These are phyloP conservation scores for Globisporangium spinosum DNA, from an alignment of 352 stramenopile genomes.

Conservation along the genomic window DNA sequence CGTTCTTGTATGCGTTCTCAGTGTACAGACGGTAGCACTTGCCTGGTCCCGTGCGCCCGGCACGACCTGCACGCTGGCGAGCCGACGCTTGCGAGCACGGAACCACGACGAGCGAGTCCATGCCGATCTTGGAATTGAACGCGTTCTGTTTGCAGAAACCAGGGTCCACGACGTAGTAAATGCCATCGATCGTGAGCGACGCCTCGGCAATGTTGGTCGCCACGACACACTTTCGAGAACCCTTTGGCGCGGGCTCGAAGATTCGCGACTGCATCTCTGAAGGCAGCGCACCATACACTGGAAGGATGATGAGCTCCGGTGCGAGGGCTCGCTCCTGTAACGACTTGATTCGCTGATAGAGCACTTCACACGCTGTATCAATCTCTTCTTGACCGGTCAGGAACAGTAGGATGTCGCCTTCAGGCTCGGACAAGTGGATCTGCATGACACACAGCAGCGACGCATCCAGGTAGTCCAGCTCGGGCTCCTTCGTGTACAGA, in stretches of 20 bases:
- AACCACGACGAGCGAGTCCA: slow-evolving; percentile 99
- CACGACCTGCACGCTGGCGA: slow-evolving; percentile 95
- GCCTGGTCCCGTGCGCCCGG: slow-evolving; percentile 96
- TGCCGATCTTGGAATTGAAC: slow-evolving; percentile 98
- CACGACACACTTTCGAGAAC: slow-evolving; percentile 97
- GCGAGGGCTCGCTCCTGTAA: slow-evolving; percentile 92
- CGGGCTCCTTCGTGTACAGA: slow-evolving; percentile 98
- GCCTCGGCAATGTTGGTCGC: slow-evolving; percentile 99
- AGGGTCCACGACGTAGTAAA: slow-evolving; percentile 93
- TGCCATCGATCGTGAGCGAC: slow-evolving; percentile 99
- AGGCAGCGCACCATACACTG: slow-evolving; percentile 96
- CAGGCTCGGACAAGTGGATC: slow-evolving; percentile 97
- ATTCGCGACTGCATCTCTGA: slow-evolving; percentile 99
- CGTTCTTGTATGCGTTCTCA: slow-evolving; percentile 96
- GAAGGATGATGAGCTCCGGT: slow-evolving; percentile 97
- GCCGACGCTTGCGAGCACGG: slow-evolving; percentile 98
- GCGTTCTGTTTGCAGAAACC: slow-evolving; percentile 99
- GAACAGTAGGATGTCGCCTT: slow-evolving; percentile 99
- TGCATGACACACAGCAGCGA: slow-evolving; percentile 98
- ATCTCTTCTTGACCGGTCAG: slow-evolving; percentile 99
- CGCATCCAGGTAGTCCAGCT: slow-evolving; percentile 98
- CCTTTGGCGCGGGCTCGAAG: slow-evolving; percentile 95
- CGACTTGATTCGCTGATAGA: slow-evolving; percentile 97
- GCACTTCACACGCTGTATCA: slow-evolving; percentile 96
- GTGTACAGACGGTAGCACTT: slow-evolving; percentile 99